phyloP scores from a whole-genome alignment of 129 eudicot genomes.

The Pittosporum tobira region DNA sequence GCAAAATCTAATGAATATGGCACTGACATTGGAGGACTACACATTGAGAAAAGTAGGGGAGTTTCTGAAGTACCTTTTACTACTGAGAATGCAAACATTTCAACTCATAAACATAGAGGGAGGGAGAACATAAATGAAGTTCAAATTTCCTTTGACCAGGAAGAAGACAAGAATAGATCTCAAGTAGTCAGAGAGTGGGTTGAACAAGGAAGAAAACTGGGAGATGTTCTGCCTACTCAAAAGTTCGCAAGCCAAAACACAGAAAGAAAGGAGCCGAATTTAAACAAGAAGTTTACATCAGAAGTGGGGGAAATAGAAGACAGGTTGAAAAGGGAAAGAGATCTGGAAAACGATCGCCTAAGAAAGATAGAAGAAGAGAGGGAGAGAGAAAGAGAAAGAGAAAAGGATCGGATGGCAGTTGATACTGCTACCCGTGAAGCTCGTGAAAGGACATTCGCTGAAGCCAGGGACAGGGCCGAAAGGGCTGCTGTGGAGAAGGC shows the following conservation, averaged over 20 bases:
- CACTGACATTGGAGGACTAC: conserved; percentile 17
- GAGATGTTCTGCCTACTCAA: conserved; percentile 21
- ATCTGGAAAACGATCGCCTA: conserved; percentile 44
- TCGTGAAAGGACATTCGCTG: conserved; percentile 68
- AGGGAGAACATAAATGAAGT: conserved; percentile 9
- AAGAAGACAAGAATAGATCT: conserved; percentile 15
- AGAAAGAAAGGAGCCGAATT: conserved; percentile 21
- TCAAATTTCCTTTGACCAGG: conserved; percentile 19
- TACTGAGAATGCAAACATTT: conserved; percentile 17
- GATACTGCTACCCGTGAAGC: conserved; percentile 72
- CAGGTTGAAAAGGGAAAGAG: conserved; percentile 35
- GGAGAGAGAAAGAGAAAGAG: conserved; percentile 94
- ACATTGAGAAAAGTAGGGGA: conserved; percentile 12
- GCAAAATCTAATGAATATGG: conserved; percentile 16
- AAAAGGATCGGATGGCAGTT: conserved; percentile 86
- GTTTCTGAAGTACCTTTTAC: conserved; percentile 13
- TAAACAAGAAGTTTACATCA: conserved; percentile 7
- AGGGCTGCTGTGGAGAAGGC: conserved; percentile 72
- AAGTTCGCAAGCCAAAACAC: conserved; percentile 17
- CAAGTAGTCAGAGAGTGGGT: conserved; percentile 24
- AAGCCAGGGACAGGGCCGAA: conserved; percentile 64
- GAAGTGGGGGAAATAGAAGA: conserved; percentile 39
- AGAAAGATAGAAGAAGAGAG: conserved; percentile 72
- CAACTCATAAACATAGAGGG: conserved; percentile 14
- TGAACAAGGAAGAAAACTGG: conserved; percentile 25